Percentiles rank a stretch among this genome's conserved stretches.
Evolutionary conservation across 495 filamentous ascomycete genomes (phyloP).

Genomic region (Penicillium chermesinum): DNA sequence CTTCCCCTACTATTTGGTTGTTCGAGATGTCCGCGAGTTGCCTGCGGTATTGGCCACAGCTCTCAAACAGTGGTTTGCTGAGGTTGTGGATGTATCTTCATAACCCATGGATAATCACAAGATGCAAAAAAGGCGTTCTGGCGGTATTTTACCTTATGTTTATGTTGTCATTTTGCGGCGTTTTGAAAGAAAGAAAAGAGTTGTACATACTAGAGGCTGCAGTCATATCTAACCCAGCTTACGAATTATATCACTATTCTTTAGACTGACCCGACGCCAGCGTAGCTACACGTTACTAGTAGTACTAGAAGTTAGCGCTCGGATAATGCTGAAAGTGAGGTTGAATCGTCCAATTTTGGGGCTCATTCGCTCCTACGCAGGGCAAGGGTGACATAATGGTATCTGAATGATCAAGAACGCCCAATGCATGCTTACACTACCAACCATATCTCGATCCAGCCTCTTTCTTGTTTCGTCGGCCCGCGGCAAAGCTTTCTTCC

Average conservation of each 20-base stretch:
- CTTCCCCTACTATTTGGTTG: constrained; percentile 92
- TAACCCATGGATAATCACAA: constrained; percentile 15
- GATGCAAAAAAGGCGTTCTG: not conserved
- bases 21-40: constrained; percentile 84
- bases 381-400: not conserved
- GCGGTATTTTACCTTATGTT: constrained; percentile 3
- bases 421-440: constrained; percentile 31
- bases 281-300: too few species aligned
- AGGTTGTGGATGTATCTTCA: constrained; percentile 66
- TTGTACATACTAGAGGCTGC: not conserved
- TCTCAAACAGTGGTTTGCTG: constrained; percentile 93
- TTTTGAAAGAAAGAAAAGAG: not conserved
- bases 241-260: too few species aligned
- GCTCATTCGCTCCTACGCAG: not conserved
- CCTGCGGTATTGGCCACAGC: constrained; percentile 82
- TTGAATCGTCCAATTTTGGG: too few species aligned
- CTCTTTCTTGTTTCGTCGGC: constrained; percentile 67
- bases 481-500: constrained; percentile 81
- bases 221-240: not conserved
- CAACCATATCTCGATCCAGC: constrained; percentile 82
- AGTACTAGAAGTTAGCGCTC: too few species aligned
- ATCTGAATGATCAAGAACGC: not conserved
- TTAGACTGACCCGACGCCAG: too few species aligned
- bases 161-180: constrained; percentile 2
- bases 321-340: too few species aligned